These are phyloP conservation scores for Glutinoglossum americanum DNA, from an alignment of 495 filamentous ascomycete genomes.

Conservation along the genomic window DNA sequence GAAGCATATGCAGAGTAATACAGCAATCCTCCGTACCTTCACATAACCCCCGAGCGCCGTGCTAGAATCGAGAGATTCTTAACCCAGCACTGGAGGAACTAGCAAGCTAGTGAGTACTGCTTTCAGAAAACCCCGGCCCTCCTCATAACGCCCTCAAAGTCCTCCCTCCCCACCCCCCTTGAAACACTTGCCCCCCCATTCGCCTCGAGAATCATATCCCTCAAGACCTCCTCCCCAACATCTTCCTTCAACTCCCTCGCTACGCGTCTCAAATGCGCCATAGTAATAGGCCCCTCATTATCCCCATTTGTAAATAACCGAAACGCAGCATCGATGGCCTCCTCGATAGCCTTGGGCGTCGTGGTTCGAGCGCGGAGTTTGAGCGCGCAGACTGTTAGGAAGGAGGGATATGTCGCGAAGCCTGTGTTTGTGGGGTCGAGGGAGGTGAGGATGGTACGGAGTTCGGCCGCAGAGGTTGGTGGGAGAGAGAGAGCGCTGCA, in stretches of 20 bases:
- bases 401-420: conserved; percentile 49
- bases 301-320: conserved; percentile 43
- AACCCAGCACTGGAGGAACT: background rate
- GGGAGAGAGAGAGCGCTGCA: conserved; percentile 54
- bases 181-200: conserved; percentile 56
- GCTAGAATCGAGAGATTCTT: background rate
- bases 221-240: conserved; percentile 55
- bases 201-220: conserved; percentile 86
- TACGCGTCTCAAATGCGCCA: conserved; percentile 54
- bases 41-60: background rate
- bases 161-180: conserved; percentile 48
- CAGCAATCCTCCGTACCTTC: no score
- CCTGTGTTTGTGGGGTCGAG: conserved; percentile 66
- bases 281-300: conserved; percentile 37
- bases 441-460: conserved; percentile 50
- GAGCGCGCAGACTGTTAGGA: conserved; percentile 67
- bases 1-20: no score
- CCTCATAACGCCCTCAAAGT: conserved; percentile 72
- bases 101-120: background rate
- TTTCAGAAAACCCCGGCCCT: conserved; percentile 50
- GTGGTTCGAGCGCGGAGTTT: conserved; percentile 35
- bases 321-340: conserved; percentile 64
- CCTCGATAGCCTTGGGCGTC: conserved; percentile 9
- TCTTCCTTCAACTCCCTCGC: conserved; percentile 38
- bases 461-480: conserved; percentile 37